Conservation (phyloP, 202 grass and related monocot genomes). For the Setaria italica region DNA sequence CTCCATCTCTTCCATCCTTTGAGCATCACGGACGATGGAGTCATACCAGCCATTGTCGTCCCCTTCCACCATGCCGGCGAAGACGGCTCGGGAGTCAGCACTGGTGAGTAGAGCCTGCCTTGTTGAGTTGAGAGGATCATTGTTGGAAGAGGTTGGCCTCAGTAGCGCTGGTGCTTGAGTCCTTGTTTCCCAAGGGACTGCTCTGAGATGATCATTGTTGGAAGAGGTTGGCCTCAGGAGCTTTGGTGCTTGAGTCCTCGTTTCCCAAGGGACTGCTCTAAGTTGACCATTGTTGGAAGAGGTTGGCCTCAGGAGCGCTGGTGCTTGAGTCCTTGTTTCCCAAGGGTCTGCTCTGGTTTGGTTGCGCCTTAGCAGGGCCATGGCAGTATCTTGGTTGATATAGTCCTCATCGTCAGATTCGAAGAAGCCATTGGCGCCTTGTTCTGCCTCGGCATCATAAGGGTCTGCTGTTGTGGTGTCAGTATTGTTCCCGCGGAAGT, state of each 20-base stretch:
- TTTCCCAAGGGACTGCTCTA: no score
- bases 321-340: not conserved
- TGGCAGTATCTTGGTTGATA: not conserved
- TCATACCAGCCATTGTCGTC: slow-evolving; percentile 33
- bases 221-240: no score
- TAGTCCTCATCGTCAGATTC: not conserved
- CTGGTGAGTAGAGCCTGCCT: not conserved
- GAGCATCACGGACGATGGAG: not conserved
- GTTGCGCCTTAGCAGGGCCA: not conserved
- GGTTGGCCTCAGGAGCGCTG: not conserved
- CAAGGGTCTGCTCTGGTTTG: no score
- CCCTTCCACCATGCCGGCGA: slow-evolving; percentile 6
- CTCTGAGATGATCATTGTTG: not conserved
- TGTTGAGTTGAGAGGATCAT: not conserved
- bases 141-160: not conserved
- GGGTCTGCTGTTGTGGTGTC: no score
- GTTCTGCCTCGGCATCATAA: not conserved
- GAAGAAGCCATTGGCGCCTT: not conserved
- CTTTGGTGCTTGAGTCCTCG: no score
- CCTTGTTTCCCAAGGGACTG: not conserved
- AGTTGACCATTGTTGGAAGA: not conserved
- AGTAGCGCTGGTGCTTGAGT: not conserved
- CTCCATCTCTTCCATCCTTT: not conserved
- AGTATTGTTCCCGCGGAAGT: not conserved
- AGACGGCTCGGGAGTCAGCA: not conserved